Conservation (phyloP, 331 rosid species). For the Arachis monticola region DNA sequence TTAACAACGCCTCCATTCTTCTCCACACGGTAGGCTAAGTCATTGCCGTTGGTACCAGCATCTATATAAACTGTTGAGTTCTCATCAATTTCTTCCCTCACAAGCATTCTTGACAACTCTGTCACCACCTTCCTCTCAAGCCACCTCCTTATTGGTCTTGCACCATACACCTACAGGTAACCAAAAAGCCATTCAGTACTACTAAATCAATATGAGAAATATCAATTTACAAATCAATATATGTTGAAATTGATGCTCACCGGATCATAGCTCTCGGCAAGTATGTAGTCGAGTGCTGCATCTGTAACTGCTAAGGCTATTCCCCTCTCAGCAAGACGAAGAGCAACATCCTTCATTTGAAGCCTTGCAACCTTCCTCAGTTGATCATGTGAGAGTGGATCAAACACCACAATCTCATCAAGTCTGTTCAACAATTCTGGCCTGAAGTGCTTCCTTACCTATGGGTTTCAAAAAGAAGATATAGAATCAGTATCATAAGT, state of each 20-base stretch:
- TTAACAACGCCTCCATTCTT: conserved; percentile 82
- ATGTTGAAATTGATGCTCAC: conserved; percentile 42
- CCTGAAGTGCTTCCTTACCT: conserved; percentile 82
- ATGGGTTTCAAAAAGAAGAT: neutral
- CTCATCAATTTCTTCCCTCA: conserved; percentile 87
- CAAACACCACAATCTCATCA: conserved; percentile 85
- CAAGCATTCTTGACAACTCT: conserved; percentile 80
- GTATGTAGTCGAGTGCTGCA: conserved; percentile 64
- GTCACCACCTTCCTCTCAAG: conserved; percentile 94
- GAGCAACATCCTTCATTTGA: conserved; percentile 89
- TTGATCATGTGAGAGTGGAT: conserved; percentile 87
- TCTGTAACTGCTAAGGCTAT: conserved; percentile 89
- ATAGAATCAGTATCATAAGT: neutral
- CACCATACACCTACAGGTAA: conserved; percentile 78
- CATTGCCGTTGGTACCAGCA: conserved; percentile 55
- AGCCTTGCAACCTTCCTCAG: conserved; percentile 82
- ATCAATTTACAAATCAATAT: neutral
- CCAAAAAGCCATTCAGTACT: neutral
- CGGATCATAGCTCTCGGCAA: conserved; percentile 85
- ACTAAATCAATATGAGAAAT: neutral
- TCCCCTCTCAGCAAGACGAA: conserved; percentile 85
- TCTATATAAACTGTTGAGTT: conserved; percentile 89
- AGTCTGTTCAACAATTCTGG: conserved; percentile 82
- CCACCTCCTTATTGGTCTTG: conserved; percentile 95
- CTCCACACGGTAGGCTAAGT: conserved; percentile 66